Base-by-base conservation (phyloP, 169 alveolate genomes). In the Plasmodium inui region DNA sequence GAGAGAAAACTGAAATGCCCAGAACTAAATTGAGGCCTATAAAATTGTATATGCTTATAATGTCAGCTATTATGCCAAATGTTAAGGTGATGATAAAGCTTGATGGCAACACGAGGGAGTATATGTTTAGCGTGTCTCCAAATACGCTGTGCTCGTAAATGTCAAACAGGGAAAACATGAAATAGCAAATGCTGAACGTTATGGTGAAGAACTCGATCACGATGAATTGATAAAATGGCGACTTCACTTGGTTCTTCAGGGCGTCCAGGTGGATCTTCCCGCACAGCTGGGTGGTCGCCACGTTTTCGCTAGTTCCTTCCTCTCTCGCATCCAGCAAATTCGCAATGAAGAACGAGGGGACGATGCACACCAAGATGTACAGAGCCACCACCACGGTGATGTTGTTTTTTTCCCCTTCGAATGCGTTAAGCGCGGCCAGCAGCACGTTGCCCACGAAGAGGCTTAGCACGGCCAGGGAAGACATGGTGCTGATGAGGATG, bases 1-100 rank as follows among this genome's bases (percentile, higher is more conserved):
- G 32, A 10, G 50, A 14, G 46, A 79, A 89, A 8, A 89, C 83
- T 17, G 41, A 37, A 39, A 89, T 89, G 28, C 94, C 94, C 73
- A 89, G 28, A 39, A 80, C 26, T 34, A 89, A 89, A 89, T 89
- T 89, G 55, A 89, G 61, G 72, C 84, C 67, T 0, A 89, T 80
- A 61, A 89, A 89, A 44, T 81, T 89, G 39, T 79, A 81, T 32
- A 89, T 89, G 39, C 90, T 34, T 37, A 89, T 89, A 26, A 89
- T 55, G 50, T 89, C 91, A 19, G 94, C 94, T 73, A 89, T 50
- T 22, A 89, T 67, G 30, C 94, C 94, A 89, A 89, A 89, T 80
- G 57, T 46, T 39, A 89, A 78, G 19, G 94, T 89, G 17, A 89
- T n/a, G 53, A 89, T 80, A 89, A 78, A 89, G 72, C 94, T 81